Evolutionary conservation across 768 basidiomycete species (phyloP), one percentile per base, ranked within the genome.

Genomic region (Butyriboletus loyo): DNA sequence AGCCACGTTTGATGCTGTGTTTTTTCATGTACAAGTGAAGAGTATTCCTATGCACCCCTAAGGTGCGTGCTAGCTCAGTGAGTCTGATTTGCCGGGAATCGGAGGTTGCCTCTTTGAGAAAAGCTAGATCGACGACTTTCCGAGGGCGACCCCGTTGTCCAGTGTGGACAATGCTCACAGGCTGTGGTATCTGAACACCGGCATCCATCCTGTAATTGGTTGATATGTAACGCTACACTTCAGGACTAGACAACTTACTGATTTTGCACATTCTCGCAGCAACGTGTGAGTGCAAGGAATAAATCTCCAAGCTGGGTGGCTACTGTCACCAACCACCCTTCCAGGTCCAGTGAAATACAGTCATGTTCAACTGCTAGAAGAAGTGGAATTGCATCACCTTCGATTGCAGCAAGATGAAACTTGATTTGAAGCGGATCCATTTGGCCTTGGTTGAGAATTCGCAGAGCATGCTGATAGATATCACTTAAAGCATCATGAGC

Each of bases 41-140:
- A 0, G 51, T 59, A 24, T 61, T 51, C 24, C 52, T 13, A 35
- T 61, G 53, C 0, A 58, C 7, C 2, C 53, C 55, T 1, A 59
- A n/a, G 2, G 28, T 9, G 4, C 13, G 5, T 2, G 58, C 55
- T 13, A 64, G 53, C 22, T 55, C 46, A 0, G 53, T 63, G 1
- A 52, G 10, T 22, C 34, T 56, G 30, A 66, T 66, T 53, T 38
- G 4, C n/a, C 39, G 39, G 15, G 41, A 52, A 7, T 14, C 1
- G 55, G 70, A 34, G 45, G 49, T 25, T 4, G 37, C 21, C 36
- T 35, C 34, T 0, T 32, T 27, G 14, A 53, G 52, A 11, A n/a
- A 53, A 24, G 6, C 35, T 2, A 37, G 15, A 32, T 53, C n/a
- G 15, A 53, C 49, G 8, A 6, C 7, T 30, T 53, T 53, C 14